phyloP scores from a whole-genome alignment of 768 basidiomycete species.

The Termitomyces sp. region DNA sequence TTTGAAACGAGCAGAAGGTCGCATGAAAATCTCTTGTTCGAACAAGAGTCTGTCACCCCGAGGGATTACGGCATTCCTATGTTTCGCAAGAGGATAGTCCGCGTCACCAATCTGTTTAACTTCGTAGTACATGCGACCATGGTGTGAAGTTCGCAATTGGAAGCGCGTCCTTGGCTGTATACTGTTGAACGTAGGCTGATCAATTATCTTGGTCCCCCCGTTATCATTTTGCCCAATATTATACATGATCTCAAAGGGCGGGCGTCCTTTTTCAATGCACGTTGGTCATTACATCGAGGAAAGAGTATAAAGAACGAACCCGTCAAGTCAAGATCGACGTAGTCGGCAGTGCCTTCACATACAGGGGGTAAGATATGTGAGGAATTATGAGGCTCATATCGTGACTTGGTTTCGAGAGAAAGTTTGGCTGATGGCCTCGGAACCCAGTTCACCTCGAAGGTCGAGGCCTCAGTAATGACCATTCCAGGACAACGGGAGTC shows the following conservation, averaged over 20 bases:
- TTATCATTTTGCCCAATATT: constrained; percentile 72
- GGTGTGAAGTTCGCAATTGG: constrained; percentile 72
- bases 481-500: constrained; percentile 86
- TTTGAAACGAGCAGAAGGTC: constrained; percentile 80
- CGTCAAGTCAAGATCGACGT: constrained; percentile 80
- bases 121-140: constrained; percentile 86
- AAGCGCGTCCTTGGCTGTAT: constrained; percentile 79
- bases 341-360: constrained; percentile 78
- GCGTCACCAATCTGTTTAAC: constrained; percentile 87
- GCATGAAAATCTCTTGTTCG: constrained; percentile 80
- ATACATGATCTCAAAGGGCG: constrained; percentile 94
- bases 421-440: constrained; percentile 74
- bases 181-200: constrained; percentile 80
- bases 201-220: constrained; percentile 68
- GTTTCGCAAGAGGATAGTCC: constrained; percentile 75
- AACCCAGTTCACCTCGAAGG: constrained; percentile 75
- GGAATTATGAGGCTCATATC: constrained; percentile 61
- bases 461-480: constrained; percentile 55
- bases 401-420: constrained; percentile 52
- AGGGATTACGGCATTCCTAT: constrained; percentile 60
- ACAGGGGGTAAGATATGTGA: constrained; percentile 74
- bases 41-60: constrained; percentile 69
- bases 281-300: background rate
- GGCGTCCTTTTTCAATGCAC: constrained; percentile 52
- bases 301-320: constrained; percentile 38